Percentiles rank a stretch among this genome's conserved stretches.
Conservation (phyloP, 352 stramenopile genomes). For the Pythium grandisporangium region DNA sequence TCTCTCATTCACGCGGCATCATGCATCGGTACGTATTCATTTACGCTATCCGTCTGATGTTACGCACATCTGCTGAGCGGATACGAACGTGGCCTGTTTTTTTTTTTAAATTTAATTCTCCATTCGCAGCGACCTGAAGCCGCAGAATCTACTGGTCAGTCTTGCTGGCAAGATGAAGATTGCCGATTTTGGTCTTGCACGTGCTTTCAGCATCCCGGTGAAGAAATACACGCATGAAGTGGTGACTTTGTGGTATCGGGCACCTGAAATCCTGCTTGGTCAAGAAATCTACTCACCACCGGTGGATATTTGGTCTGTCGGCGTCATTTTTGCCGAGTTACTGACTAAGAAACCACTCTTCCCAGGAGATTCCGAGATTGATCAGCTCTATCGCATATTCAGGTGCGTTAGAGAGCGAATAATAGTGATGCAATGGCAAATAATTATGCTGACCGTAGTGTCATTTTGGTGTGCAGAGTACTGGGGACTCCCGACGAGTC, state of each 20-base stretch:
- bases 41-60: neutral
- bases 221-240: conserved; percentile 98
- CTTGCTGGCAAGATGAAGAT: conserved; percentile 94
- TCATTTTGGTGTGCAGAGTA: conserved; percentile 35
- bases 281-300: conserved; percentile 83
- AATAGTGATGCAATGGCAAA: neutral
- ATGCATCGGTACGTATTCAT: conserved; percentile 65
- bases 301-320: conserved; percentile 86
- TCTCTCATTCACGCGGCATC: conserved; percentile 82
- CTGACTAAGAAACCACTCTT: conserved; percentile 76
- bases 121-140: conserved; percentile 92
- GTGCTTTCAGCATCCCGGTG: conserved; percentile 95
- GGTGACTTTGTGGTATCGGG: conserved; percentile 98
- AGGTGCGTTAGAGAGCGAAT: conserved; percentile 17
- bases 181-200: conserved; percentile 97
- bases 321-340: conserved; percentile 83
- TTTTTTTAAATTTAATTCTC: neutral
- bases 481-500: conserved; percentile 95
- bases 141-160: conserved; percentile 96
- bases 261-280: conserved; percentile 97
- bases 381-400: conserved; percentile 86
- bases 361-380: conserved; percentile 78
- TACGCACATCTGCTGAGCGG: too few species aligned
- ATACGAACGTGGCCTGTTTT: neutral
- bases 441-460: too few species aligned